A percentile compares a stretch with the other conserved stretches of the same genome.
Evolutionary conservation across 768 basidiomycete species (phyloP).

Genomic region (Mycena rosella): DNA sequence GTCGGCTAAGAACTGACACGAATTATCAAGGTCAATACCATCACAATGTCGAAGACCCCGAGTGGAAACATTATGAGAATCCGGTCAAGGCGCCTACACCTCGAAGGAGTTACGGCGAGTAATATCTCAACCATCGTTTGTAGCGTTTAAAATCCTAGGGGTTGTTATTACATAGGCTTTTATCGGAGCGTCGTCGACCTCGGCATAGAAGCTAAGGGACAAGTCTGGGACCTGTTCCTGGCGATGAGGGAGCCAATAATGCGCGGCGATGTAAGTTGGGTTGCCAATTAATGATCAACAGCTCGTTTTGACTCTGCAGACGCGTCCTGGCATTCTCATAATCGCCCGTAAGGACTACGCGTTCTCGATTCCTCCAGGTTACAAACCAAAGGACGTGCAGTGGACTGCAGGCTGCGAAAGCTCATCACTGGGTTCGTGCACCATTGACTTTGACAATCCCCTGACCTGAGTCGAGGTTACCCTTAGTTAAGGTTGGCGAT

Average conservation of each 20-base stretch:
- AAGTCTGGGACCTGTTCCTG: slow-evolving; percentile 31
- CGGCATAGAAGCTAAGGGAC: slow-evolving; percentile 20
- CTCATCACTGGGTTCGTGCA: slow-evolving; percentile 26
- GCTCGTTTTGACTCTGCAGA: slow-evolving; percentile 11
- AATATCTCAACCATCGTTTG: background rate
- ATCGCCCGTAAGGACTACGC: slow-evolving; percentile 32
- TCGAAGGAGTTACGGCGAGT: slow-evolving; percentile 23
- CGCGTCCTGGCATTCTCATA: slow-evolving; percentile 29
- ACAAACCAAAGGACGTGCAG: slow-evolving; percentile 23
- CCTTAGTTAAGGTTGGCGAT: slow-evolving; percentile 32
- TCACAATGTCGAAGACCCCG: slow-evolving; percentile 23
- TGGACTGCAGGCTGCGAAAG: slow-evolving; percentile 32
- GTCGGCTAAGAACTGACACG: background rate
- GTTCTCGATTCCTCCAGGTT: slow-evolving; percentile 25
- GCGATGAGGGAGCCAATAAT: slow-evolving; percentile 32
- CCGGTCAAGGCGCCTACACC: slow-evolving; percentile 22
- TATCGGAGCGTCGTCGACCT: slow-evolving; percentile 35
- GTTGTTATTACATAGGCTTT: slow-evolving; percentile 29
- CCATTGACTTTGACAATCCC: no score
- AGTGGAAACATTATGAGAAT: slow-evolving; percentile 27
- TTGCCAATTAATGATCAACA: background rate
- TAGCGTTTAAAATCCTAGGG: background rate
- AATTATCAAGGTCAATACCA: slow-evolving; percentile 25
- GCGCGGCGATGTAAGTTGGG: slow-evolving; percentile 21
- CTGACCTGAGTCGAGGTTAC: background rate